Evolutionary conservation across 441 rosid genomes (phyloP).

Genomic region (Brassica hybrid): DNA sequence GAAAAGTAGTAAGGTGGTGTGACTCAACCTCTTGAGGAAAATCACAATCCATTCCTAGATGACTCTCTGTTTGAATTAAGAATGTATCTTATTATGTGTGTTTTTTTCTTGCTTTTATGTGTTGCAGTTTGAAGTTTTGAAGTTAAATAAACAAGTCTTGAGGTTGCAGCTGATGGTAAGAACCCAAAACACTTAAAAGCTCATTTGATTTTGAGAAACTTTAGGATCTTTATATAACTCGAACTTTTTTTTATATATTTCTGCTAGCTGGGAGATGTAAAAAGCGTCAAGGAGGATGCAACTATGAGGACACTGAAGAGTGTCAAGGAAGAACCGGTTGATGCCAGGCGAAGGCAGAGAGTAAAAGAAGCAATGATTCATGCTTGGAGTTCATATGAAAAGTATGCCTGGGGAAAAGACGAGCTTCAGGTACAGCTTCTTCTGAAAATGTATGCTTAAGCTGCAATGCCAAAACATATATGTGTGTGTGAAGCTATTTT

Average conservation of each 20-base stretch:
- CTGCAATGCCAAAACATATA: slow-evolving; percentile 7
- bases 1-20: no score
- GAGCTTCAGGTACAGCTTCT: slow-evolving; percentile 79
- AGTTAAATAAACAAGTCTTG: not conserved
- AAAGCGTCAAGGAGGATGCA: slow-evolving; percentile 24
- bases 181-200: not conserved
- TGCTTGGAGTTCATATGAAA: slow-evolving; percentile 96
- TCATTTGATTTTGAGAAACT: not conserved
- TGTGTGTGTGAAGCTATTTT: slow-evolving; percentile 8
- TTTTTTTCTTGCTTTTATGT: not conserved
- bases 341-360: slow-evolving; percentile 73
- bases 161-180: not conserved
- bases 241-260: not conserved
- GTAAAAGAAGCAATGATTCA: slow-evolving; percentile 97
- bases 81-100: not conserved
- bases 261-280: slow-evolving; percentile 41
- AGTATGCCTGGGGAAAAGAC: slow-evolving; percentile 96
- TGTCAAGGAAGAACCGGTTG: slow-evolving; percentile 60
- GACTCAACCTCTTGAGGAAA: no score
- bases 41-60: no score
- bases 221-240: not conserved
- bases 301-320: slow-evolving; percentile 32
- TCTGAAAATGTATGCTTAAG: slow-evolving; percentile 10
- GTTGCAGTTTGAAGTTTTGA: not conserved
- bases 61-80: not conserved